Base-by-base conservation (phyloP, 257 asterid genomes). In the Linaria vulgaris region DNA sequence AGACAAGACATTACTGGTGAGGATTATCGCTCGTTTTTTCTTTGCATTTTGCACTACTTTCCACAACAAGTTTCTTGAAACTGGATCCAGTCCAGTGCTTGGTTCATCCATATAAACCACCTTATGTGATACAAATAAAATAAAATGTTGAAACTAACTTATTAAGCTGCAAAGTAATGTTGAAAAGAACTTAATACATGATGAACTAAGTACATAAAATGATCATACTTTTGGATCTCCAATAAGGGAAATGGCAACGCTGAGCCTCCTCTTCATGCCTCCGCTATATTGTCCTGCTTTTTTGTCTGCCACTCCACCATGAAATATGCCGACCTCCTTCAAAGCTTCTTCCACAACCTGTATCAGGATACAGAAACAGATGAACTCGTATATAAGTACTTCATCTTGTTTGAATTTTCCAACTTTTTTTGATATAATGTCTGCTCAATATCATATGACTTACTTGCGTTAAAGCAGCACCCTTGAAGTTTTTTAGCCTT, bases 71-170 rank as follows among this genome's bases (percentile, higher is more conserved):
- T 94, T 84, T 71, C 99, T 81, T 38, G 99, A 94, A 69, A 97
- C 97, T 12, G 99, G 97, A 66, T 94, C 99, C 47, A 94, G 82
- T 51, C 97, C 99, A 13, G 99, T 85, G 52, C 99, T 87, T 15
- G 99, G 99, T 76, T 94, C 99, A 59, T 90, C 99, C 97, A 94
- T 87, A 66, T 94, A 90, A 55, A 94, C 99, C 56, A 94, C 99
- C 99, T 92, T 73, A 62, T 34, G 65, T 52, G 57, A 25, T 69
- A 49, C 49, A 34, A 60, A 46, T 27, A 25, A 17, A 17, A 50
- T 31, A 37, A 37, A 31, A 38, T 27, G 54, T n/a, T n/a, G n/a
- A n/a, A n/a, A n/a, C n/a, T n/a, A n/a, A n/a, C n/a, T n/a, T n/a
- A n/a, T n/a, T n/a, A 39, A 56, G 59, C 45, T 31, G 14, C 10